Evolutionary conservation across 805 yeast species (phyloP), one percentile per base, ranked within the genome.

Genomic region (Pichia nakasei): DNA sequence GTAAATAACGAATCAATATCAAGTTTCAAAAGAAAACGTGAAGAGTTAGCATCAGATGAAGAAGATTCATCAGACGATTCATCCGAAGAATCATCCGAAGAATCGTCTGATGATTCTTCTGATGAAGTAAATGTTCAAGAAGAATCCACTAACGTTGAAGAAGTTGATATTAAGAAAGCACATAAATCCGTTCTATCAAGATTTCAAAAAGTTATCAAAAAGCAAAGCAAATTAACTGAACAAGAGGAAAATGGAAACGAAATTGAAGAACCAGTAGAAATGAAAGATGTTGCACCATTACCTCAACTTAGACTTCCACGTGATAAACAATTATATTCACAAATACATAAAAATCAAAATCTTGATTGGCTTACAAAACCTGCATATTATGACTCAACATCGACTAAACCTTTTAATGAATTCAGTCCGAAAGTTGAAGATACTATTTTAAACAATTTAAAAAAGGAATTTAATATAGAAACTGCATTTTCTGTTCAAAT

Each of bases 221-320:
- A 55, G 11, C 64, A 61, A 35, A 36, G 49, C 4, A 37, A 52
- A 38, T 21, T 51, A 17, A 48, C 50, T 11, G 45, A 46, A 6
- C 58, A 48, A 11, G 38, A 42, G 0, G 47, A 46, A 4, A 51
- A 39, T 9, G 49, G 43, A 32, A 52, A 48, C 15, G 52, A 49
- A 5, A 54, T 47, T 13, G 57, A 51, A 3, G 32, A 29, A 13
- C 58, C 53, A 4, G 48, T 48, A 2, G 67, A 61, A 22, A 46
- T 50, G 19, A 71, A 65, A 54, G 70, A 65, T 37, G 60, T 91
- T 35, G 80, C 73, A 6, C 94, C 96, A 18, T 65, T 91, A 35
- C 97, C 97, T 1, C 96, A 87, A 60, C 95, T 95, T 0, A 78
- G 67, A 29, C 63, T 80, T 22, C 86, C 85, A 4, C 65, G 66